Base-by-base conservation (phyloP, 1,284 basidiomycete genomes). In the Cronartium ribicola region DNA sequence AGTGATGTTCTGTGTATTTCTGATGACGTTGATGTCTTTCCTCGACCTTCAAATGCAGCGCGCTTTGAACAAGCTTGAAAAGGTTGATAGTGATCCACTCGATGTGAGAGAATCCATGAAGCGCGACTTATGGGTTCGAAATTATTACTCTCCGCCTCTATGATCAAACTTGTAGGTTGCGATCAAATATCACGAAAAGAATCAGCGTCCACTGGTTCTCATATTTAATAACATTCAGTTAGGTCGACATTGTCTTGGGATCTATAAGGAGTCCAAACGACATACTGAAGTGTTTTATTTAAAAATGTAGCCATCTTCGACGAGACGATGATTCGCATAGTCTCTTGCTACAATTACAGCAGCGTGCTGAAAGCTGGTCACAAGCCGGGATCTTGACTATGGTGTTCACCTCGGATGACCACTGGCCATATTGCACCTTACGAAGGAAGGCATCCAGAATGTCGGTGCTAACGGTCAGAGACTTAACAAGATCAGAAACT, bases 141-240 rank as follows among this genome's bases (percentile, higher is more conserved):
- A 29, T 29, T 29, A 29, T 29, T 29, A 29, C 29, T 29, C 29
- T 29, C 29, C 29, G 29, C 29, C 29, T 29, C 29, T 29, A 29
- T 29, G 29, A 2, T 29, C 29, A 29, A 10, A 62, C 36, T 43
- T 20, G 11, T 46, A 74, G 71, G 71, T 74, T 48, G 71, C 71
- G 14, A 43, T 74, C 22, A 63, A 66, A 46, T 74, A 66, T 67
- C 65, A 74, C 17, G 46, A 57, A 20, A 29, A 67, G 39, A 46
- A 66, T 20, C n/a, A 43, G 40, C 63, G 65, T 36, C 71, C 71
- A 17, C 43, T 74, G 41, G 41, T 74, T 36, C 37, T 74, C 29
- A 59, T 74, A 22, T 67, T 74, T 17, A 74, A 74, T 55, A 74
- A 74, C 37, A 74, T 74, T 36, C 71, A 74, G 71, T 74, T 60